Evolutionary conservation across 345 rosid species (phyloP).

Genomic region (Populus simonii): DNA sequence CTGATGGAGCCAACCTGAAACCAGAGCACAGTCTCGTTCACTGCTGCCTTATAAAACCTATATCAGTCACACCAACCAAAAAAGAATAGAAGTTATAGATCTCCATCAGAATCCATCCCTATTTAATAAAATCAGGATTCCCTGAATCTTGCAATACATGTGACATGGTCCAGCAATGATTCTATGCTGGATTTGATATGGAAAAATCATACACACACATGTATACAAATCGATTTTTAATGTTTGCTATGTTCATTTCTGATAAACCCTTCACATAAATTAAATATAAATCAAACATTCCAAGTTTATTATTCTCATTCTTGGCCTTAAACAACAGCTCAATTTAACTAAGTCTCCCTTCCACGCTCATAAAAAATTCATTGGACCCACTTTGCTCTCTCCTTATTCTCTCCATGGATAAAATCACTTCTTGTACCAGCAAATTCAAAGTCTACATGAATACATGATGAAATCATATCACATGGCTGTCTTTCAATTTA

Average conservation of each 20-base stretch:
- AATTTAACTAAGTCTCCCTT: too few species aligned
- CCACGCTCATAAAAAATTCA: too few species aligned
- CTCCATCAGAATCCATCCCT: neutral
- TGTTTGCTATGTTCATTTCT: neutral
- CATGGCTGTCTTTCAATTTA: too few species aligned
- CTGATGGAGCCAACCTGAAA: slow-evolving; percentile 99
- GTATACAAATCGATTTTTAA: neutral
- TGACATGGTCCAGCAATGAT: neutral
- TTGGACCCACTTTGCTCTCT: too few species aligned
- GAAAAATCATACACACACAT: too few species aligned
- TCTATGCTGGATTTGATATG: neutral
- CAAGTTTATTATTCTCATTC: neutral
- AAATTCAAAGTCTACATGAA: too few species aligned
- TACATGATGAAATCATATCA: too few species aligned
- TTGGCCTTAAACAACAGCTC: too few species aligned
- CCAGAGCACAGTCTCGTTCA: slow-evolving; percentile 69
- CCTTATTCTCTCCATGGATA: too few species aligned
- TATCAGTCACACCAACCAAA: slow-evolving; percentile 10
- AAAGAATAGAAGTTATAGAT: neutral
- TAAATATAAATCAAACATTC: neutral
- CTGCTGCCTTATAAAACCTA: slow-evolving; percentile 86
- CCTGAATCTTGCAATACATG: neutral
- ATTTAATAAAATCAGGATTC: neutral
- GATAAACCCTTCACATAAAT: neutral
- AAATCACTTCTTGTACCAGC: too few species aligned